phyloP scores from a whole-genome alignment of 148 eudicot genomes.

The Nepenthes mirabilis region DNA sequence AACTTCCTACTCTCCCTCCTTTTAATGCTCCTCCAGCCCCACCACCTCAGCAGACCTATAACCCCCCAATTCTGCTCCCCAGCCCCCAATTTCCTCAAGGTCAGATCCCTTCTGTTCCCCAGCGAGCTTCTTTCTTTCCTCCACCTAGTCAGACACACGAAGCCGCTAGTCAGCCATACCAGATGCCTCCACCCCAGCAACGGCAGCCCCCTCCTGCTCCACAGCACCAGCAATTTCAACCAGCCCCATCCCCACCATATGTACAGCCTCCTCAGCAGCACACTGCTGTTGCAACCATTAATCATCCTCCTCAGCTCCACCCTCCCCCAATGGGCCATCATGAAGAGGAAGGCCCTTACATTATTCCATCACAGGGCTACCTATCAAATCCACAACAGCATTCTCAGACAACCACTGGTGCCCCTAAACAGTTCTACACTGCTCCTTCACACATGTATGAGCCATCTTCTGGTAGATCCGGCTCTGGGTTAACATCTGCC shows the following conservation, averaged over 20 bases:
- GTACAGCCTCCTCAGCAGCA: slow-evolving; percentile 43
- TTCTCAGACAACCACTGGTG: slow-evolving; percentile 20
- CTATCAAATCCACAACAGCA: slow-evolving; percentile 33
- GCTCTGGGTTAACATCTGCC: slow-evolving; percentile 37
- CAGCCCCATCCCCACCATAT: slow-evolving; percentile 30
- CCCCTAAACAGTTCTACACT: slow-evolving; percentile 22
- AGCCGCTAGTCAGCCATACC: slow-evolving; percentile 43
- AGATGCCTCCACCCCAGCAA: slow-evolving; percentile 38
- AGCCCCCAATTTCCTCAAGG: slow-evolving; percentile 33
- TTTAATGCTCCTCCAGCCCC: slow-evolving; percentile 27
- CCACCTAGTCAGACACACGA: slow-evolving; percentile 39
- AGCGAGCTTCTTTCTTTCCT: slow-evolving; percentile 40
- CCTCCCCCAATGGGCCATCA: slow-evolving; percentile 34
- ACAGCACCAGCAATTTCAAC: slow-evolving; percentile 32
- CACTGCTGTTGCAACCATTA: slow-evolving; percentile 24
- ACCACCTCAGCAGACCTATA: slow-evolving; percentile 24
- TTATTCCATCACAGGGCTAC: slow-evolving; percentile 29
- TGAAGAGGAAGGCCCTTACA: slow-evolving; percentile 43
- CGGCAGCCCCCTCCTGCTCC: slow-evolving; percentile 33
- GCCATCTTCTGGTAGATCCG: slow-evolving; percentile 41
- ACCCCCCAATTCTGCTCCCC: slow-evolving; percentile 26
- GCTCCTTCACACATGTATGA: slow-evolving; percentile 46
- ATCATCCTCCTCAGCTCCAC: slow-evolving; percentile 23
- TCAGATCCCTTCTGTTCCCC: slow-evolving; percentile 38
- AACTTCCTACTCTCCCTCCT: slow-evolving; percentile 17